A percentile compares a stretch with the other conserved stretches of the same genome.
Conservation (phyloP, 139 green algal genomes). For the Chlamydomonas schloesseri region DNA sequence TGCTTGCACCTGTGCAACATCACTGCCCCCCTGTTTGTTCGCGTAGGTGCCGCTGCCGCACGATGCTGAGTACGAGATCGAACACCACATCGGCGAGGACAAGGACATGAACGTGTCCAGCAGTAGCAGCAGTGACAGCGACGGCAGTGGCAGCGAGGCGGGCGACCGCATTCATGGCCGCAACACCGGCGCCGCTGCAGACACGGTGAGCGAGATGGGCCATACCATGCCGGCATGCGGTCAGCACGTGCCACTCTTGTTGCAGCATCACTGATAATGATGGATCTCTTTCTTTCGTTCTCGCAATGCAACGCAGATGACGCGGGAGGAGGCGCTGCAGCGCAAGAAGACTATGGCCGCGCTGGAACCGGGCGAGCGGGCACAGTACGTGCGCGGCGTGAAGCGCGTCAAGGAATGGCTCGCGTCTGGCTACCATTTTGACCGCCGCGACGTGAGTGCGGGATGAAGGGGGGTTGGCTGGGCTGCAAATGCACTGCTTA, state of each 20-base stretch:
- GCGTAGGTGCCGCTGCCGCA: slow-evolving; percentile 36
- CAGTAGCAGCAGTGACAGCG: not conserved
- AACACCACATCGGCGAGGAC: slow-evolving; percentile 29
- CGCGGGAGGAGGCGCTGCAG: slow-evolving; percentile 21
- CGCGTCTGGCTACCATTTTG: slow-evolving; percentile 28
- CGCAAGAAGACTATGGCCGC: slow-evolving; percentile 38
- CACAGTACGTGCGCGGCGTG: slow-evolving; percentile 35
- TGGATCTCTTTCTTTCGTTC: too few relatives aligned
- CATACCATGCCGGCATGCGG: too few relatives aligned
- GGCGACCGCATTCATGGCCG: not conserved
- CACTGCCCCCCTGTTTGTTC: too few relatives aligned
- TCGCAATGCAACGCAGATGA: too few relatives aligned
- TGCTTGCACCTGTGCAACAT: too few relatives aligned
- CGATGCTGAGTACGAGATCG: slow-evolving; percentile 39
- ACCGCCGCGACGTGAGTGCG: slow-evolving; percentile 23
- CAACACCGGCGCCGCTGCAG: slow-evolving; percentile 33
- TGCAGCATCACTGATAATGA: too few relatives aligned
- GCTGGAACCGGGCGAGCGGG: slow-evolving; percentile 26
- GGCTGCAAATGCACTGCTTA: too few relatives aligned
- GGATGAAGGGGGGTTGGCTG: not conserved
- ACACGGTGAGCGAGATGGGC: not conserved
- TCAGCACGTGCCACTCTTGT: not conserved
- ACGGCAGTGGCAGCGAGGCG: not conserved
- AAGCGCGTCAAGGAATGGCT: slow-evolving; percentile 44
- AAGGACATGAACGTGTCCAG: slow-evolving; percentile 38